Conservation (phyloP, 192 early-diverging fungal genomes). For the Backusella circina region DNA sequence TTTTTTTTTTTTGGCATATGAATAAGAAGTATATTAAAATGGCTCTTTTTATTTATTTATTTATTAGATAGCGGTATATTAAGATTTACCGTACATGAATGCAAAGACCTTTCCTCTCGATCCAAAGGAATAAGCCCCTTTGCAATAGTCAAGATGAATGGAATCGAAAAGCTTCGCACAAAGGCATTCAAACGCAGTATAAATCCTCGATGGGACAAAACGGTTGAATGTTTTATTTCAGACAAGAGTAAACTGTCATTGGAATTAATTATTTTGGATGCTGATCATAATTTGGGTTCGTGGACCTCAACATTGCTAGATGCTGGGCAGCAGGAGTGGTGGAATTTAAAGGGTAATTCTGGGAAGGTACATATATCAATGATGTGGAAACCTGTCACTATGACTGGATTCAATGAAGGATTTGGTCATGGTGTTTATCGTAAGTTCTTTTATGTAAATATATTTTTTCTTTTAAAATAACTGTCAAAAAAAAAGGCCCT, state of each 20-base stretch:
- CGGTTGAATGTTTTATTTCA: slow-evolving; percentile 66
- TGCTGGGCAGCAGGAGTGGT: slow-evolving; percentile 38
- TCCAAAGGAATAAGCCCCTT: slow-evolving; percentile 42
- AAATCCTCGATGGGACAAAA: slow-evolving; percentile 77
- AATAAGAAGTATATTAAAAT: slow-evolving; percentile 5
- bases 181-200: slow-evolving; percentile 67
- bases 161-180: slow-evolving; percentile 46
- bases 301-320: slow-evolving; percentile 32
- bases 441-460: slow-evolving; percentile 28
- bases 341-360: slow-evolving; percentile 30
- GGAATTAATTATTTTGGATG: slow-evolving; percentile 58
- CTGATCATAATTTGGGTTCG: slow-evolving; percentile 40
- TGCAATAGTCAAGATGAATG: slow-evolving; percentile 57
- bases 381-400: slow-evolving; percentile 75
- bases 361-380: slow-evolving; percentile 38
- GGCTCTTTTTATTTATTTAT: slow-evolving; percentile 15
- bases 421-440: slow-evolving; percentile 45
- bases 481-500: slow-evolving; percentile 28
- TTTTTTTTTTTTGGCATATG: neutral
- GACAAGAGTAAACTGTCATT: slow-evolving; percentile 61
- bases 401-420: slow-evolving; percentile 53
- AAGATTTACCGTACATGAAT: slow-evolving; percentile 61
- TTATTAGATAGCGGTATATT: slow-evolving; percentile 58
- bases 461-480: neutral
- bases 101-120: slow-evolving; percentile 53